Evolutionary conservation across 768 basidiomycete species (phyloP).

Genomic region (Gymnopilus junonius): DNA sequence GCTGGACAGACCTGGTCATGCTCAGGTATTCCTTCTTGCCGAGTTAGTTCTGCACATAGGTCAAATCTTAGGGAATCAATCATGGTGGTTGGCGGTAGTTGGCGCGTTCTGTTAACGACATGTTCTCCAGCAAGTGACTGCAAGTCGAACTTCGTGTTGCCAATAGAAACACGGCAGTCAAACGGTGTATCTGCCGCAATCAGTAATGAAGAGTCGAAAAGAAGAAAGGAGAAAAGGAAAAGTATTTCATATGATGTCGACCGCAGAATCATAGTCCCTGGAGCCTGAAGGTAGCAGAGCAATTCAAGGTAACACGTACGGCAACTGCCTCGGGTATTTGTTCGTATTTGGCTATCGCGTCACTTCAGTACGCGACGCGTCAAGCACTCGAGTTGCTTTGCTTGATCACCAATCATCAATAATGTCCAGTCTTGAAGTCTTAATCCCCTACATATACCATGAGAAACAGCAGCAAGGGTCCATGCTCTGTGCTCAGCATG

Average conservation of each 20-base stretch:
- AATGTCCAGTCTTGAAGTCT: slow-evolving; percentile 64
- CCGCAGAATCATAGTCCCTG: slow-evolving; percentile 25
- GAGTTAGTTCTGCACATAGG: slow-evolving; percentile 64
- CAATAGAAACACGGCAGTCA: slow-evolving; percentile 54
- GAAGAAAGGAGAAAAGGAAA: slow-evolving; percentile 18
- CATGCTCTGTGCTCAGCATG: slow-evolving; percentile 88
- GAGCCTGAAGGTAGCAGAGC: background rate
- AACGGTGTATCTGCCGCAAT: slow-evolving; percentile 50
- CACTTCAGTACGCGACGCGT: slow-evolving; percentile 1
- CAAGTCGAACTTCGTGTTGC: slow-evolving; percentile 60
- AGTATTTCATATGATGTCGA: slow-evolving; percentile 10
- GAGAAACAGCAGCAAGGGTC: slow-evolving; percentile 79
- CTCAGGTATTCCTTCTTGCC: slow-evolving; percentile 47
- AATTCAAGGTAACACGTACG: background rate
- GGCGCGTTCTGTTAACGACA: slow-evolving; percentile 51
- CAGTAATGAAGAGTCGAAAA: slow-evolving; percentile 14
- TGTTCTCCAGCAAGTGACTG: slow-evolving; percentile 56
- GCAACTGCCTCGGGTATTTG: background rate
- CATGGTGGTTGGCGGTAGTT: slow-evolving; percentile 67
- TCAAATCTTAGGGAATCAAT: slow-evolving; percentile 67
- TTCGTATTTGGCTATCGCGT: slow-evolving; percentile 9
- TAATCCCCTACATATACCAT: slow-evolving; percentile 70
- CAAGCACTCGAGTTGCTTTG: background rate
- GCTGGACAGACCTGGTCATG: slow-evolving; percentile 67
- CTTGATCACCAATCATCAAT: background rate